Percentiles rank a stretch among this genome's conserved stretches.
phyloP scores from a whole-genome alignment of 371 early-diverging fungal species.

The Syncephalastrum monosporum region DNA sequence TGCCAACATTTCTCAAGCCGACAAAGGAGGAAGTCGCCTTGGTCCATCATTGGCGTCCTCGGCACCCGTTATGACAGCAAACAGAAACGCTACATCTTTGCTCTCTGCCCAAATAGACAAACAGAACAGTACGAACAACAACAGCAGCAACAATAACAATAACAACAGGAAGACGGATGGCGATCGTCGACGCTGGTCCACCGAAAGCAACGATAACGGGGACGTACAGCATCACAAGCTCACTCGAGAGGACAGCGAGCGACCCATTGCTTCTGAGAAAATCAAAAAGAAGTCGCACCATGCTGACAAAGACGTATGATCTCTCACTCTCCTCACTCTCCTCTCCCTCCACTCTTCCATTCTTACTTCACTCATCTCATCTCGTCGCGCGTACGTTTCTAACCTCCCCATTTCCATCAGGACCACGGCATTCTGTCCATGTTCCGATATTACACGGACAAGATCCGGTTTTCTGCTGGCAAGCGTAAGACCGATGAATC shows the following conservation, averaged over 20 bases:
- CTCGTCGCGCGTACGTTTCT: neutral
- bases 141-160: conserved; percentile 11
- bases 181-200: conserved; percentile 32
- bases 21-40: conserved; percentile 22
- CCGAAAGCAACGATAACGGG: conserved; percentile 15
- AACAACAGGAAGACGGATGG: conserved; percentile 9
- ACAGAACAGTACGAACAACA: conserved; percentile 6
- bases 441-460: conserved; percentile 50
- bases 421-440: conserved; percentile 40
- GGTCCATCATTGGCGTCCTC: conserved; percentile 26
- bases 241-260: conserved; percentile 49
- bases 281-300: conserved; percentile 46
- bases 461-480: conserved; percentile 37
- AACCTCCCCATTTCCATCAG: conserved; percentile 15
- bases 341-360: too few relatives aligned
- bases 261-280: conserved; percentile 54
- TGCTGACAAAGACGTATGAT: conserved; percentile 32
- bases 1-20: conserved; percentile 22
- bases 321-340: too few relatives aligned
- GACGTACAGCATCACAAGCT: conserved; percentile 38
- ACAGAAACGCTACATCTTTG: conserved; percentile 4
- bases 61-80: conserved; percentile 41
- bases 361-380: too few relatives aligned
- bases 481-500: conserved; percentile 25
- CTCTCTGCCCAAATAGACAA: conserved; percentile 4